Evolutionary conservation across 116 monocot species (phyloP).

Genomic region (Zostera marina): DNA sequence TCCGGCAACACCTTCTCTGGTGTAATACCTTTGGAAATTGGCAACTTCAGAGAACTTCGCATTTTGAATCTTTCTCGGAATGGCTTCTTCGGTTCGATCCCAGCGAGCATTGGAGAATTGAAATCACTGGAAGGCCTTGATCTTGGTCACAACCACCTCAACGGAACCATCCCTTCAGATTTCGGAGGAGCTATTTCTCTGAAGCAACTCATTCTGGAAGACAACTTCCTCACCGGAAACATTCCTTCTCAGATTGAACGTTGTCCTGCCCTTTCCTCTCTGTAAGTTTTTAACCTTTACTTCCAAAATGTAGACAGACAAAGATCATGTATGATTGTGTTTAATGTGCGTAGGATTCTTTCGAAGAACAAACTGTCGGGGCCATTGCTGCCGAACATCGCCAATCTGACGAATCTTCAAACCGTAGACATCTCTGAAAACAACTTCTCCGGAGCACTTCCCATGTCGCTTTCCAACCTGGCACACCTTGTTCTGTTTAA

Average conservation of each 20-base stretch:
- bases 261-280: conserved; percentile 33
- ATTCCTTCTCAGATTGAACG: conserved; percentile 46
- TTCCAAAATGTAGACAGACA: too few species aligned
- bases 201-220: conserved; percentile 26
- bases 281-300: conserved; percentile 39
- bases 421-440: conserved; percentile 49
- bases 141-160: conserved; percentile 32
- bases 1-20: conserved; percentile 29
- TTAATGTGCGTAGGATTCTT: conserved; percentile 29
- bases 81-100: conserved; percentile 20
- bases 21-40: conserved; percentile 24
- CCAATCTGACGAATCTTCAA: conserved; percentile 46
- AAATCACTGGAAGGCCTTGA: conserved; percentile 27
- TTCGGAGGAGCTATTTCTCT: conserved; percentile 25
- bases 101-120: conserved; percentile 20
- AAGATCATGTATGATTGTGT: neutral
- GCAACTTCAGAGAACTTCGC: conserved; percentile 15
- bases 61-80: conserved; percentile 41
- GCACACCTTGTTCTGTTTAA: conserved; percentile 43
- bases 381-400: conserved; percentile 26
- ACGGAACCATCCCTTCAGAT: conserved; percentile 42
- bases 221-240: conserved; percentile 31
- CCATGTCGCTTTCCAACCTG: conserved; percentile 47
- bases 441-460: conserved; percentile 36
- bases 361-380: conserved; percentile 57